These are phyloP conservation scores for Picochlorum sp. DNA, from an alignment of 139 green algal species.

Conservation along the genomic window DNA sequence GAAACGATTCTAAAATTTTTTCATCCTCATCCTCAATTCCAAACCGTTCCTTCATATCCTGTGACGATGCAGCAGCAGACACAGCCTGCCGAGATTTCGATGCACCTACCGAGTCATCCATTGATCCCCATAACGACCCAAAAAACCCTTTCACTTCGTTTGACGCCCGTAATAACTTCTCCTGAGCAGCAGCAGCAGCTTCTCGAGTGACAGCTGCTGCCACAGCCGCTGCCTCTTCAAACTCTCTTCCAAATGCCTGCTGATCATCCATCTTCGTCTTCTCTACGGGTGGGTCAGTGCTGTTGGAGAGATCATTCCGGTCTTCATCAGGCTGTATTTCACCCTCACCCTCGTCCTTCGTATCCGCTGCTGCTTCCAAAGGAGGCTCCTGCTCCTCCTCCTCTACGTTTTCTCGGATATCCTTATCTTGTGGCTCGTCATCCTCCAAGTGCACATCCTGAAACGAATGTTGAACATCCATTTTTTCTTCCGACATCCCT, in stretches of 20 bases:
- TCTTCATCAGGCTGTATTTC: background rate
- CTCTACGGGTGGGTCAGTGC: background rate
- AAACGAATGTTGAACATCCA: too few relatives aligned
- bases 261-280: too few relatives aligned
- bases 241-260: conserved; percentile 7
- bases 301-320: background rate
- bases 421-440: background rate
- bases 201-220: conserved; percentile 6
- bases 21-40: conserved; percentile 39
- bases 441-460: background rate
- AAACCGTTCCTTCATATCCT: conserved; percentile 30
- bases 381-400: background rate
- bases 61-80: background rate
- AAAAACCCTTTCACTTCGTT: conserved; percentile 16
- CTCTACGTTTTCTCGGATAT: background rate
- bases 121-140: background rate
- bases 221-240: conserved; percentile 8
- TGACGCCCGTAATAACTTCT: conserved; percentile 23
- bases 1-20: conserved; percentile 61
- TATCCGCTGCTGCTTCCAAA: background rate
- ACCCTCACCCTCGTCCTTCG: background rate
- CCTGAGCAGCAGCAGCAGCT: background rate
- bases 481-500: too few relatives aligned
- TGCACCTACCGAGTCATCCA: conserved; percentile 3
- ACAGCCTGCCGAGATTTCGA: background rate